phyloP scores from a whole-genome alignment of 2,329 filamentous ascomycete genomes.

The Alternaria gansuensis region DNA sequence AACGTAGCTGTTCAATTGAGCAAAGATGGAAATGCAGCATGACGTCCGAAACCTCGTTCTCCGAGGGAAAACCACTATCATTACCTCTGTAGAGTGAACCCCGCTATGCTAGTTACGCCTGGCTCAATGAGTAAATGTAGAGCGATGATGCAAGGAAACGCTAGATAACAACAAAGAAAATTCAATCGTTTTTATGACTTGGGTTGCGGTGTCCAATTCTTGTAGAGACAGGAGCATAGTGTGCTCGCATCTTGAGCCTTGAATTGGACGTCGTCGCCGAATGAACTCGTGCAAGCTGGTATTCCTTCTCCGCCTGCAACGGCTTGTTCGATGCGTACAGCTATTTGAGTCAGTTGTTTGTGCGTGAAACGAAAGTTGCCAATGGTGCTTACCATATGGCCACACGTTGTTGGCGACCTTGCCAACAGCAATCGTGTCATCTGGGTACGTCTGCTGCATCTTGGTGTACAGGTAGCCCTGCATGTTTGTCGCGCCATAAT shows the following conservation, averaged over 20 bases:
- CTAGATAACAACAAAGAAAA: slow-evolving; percentile 10
- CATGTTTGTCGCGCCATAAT: slow-evolving; percentile 65
- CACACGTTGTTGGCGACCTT: slow-evolving; percentile 46
- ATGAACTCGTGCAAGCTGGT: slow-evolving; percentile 63
- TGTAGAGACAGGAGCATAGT: slow-evolving; percentile 60
- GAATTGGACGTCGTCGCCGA: slow-evolving; percentile 50
- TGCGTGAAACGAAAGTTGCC: background rate
- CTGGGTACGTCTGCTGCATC: slow-evolving; percentile 54
- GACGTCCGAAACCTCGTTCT: background rate
- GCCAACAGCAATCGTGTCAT: slow-evolving; percentile 33
- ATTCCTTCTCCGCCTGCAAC: slow-evolving; percentile 59
- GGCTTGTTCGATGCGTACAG: slow-evolving; percentile 64
- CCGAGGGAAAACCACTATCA: slow-evolving; percentile 6
- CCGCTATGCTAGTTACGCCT: slow-evolving; percentile 17
- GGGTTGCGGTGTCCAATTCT: slow-evolving; percentile 49
- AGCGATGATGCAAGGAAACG: slow-evolving; percentile 17
- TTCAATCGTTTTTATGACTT: slow-evolving; percentile 15
- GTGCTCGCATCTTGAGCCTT: slow-evolving; percentile 46
- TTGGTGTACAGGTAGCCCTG: slow-evolving; percentile 69
- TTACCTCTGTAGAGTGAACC: slow-evolving; percentile 3
- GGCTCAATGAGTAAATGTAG: slow-evolving; percentile 11
- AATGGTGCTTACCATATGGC: slow-evolving; percentile 45
- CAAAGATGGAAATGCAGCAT: background rate
- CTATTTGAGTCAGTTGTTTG: slow-evolving; percentile 35
- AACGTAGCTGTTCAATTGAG: background rate